Percentiles rank a stretch among this genome's conserved stretches.
Conservation (phyloP, 345 rosid species). For the Turnera subulata region DNA sequence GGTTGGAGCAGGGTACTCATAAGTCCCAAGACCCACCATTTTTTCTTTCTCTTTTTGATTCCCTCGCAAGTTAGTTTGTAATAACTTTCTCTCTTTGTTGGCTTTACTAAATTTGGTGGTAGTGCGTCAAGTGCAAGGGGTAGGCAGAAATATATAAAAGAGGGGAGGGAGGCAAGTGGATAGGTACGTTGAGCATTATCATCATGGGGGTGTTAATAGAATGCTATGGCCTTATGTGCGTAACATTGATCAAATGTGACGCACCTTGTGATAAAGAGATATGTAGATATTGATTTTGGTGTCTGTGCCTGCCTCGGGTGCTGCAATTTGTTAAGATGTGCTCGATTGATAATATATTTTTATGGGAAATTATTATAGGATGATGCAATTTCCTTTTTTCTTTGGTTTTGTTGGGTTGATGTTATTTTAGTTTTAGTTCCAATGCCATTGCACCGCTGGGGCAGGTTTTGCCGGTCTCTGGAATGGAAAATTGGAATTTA, state of each 20-base stretch:
- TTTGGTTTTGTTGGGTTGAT: no score
- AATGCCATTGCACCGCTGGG: background rate
- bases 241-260: conserved; percentile 1
- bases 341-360: background rate
- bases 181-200: conserved; percentile 14
- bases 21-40: conserved; percentile 1
- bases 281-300: background rate
- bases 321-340: conserved; percentile 2
- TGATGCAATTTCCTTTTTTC: no score
- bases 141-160: background rate
- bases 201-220: background rate
- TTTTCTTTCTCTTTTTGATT: no score
- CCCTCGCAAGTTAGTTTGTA: background rate
- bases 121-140: background rate
- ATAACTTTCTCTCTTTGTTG: background rate
- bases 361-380: background rate
- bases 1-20: conserved; percentile 4
- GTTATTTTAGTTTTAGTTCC: no score
- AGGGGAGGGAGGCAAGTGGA: background rate
- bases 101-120: background rate
- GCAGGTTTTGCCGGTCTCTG: background rate
- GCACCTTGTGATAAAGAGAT: background rate
- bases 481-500: no score
- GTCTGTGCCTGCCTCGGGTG: conserved; percentile 16
- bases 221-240: background rate